Evolutionary conservation across 1,139 yeast genomes (phyloP).

Genomic region (Nadsonia commutata): DNA sequence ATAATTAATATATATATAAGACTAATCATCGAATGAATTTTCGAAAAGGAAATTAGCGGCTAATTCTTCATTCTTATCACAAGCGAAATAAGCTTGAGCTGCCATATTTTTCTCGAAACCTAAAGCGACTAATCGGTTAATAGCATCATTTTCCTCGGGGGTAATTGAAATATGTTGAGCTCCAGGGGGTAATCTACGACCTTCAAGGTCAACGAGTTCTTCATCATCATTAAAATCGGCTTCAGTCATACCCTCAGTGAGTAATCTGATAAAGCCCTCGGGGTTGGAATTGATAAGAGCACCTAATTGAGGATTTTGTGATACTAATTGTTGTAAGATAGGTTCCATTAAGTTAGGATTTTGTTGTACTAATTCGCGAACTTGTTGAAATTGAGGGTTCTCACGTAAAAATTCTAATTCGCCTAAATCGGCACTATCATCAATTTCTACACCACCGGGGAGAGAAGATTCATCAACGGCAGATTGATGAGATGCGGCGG

Average conservation of each 20-base stretch:
- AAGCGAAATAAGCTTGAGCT: conserved; percentile 90
- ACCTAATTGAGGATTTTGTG: conserved; percentile 81
- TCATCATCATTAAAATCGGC: conserved; percentile 26
- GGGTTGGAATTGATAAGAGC: conserved; percentile 64
- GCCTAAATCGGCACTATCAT: conserved; percentile 16
- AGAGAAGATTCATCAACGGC: conserved; percentile 14
- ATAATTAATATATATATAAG: conserved; percentile 4
- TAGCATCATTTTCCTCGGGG: conserved; percentile 77
- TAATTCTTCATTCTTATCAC: conserved; percentile 94
- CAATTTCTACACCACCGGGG: conserved; percentile 18
- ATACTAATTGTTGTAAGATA: conserved; percentile 65
- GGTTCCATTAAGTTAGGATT: conserved; percentile 87
- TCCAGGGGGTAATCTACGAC: conserved; percentile 20
- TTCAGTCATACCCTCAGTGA: conserved; percentile 30
- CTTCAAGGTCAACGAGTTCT: no score
- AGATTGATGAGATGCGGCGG: conserved; percentile 36
- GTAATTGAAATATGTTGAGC: conserved; percentile 46
- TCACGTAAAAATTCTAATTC: conserved; percentile 22
- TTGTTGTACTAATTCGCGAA: conserved; percentile 66
- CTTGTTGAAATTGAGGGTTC: conserved; percentile 39
- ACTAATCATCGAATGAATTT: conserved; percentile 26
- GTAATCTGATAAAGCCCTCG: conserved; percentile 63
- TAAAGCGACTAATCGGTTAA: conserved; percentile 72
- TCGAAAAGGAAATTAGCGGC: conserved; percentile 80
- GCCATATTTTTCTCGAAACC: conserved; percentile 85